Base-by-base conservation (phyloP, 352 stramenopile genomes). In the Phytophthora chlamydospora region DNA sequence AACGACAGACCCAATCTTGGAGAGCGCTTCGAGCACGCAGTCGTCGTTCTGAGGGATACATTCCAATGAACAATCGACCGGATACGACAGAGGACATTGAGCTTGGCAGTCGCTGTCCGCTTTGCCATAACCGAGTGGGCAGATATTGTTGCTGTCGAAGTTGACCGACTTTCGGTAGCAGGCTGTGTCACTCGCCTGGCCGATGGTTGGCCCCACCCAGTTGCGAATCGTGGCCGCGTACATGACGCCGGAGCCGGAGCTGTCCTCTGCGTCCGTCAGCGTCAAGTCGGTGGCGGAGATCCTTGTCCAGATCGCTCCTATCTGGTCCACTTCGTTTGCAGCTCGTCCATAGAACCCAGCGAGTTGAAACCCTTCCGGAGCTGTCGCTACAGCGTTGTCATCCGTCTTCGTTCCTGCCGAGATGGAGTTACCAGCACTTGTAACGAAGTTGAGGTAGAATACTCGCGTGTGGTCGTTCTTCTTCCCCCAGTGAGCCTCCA, bases 141-240 rank as follows among this genome's bases (percentile, higher is more conserved):
- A 29, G 24, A 29, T 6, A 3, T 29, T 29, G 24, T 29, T 29
- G 24, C 24, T 29, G 24, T 29, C 27, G n/a, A 50, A 50, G n/a
- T 50, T n/a, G 11, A 36, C 27, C n/a, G 43, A 50, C n/a, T 50
- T 50, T 2, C 43, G 43, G 16, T 50, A 50, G 43, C 43, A 50
- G 14, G 43, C 43, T 1, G 43, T 50, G 24, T 50, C 43, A 8
- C 17, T 16, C 0, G 24, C 9, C 4, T 27, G 2, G 12, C 43
- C 43, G 14, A 50, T 36, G n/a, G 43, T 50, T 2, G 43, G 43
- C 0, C 43, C 43, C 13, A 50, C 43, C 43, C 43, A 50, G 43
- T 50, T 50, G 43, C 43, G 43, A 21, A 50, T 50, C 5, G 43
- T 50, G 14, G 43, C n/a, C 35, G 24, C 43, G 11, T 27, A 50